Evolutionary conservation across 208 protist species (phyloP).

Genomic region (Spongospora subterranea): DNA sequence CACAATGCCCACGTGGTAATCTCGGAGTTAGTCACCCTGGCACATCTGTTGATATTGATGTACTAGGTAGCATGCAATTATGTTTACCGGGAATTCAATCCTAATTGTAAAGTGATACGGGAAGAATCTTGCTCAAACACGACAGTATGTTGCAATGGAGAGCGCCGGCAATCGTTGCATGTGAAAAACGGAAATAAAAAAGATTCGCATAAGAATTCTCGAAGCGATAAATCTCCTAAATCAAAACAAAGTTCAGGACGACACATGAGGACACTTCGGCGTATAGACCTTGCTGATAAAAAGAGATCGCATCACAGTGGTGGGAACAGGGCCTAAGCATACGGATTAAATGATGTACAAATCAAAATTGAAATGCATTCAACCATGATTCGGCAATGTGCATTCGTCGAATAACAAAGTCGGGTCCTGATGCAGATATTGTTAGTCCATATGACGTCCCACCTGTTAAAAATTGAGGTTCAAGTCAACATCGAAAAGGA

Average conservation of each 20-base stretch:
- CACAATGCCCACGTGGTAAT: neutral
- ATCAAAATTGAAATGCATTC: neutral
- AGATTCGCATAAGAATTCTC: slow-evolving; percentile 24
- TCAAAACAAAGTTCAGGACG: too few species aligned
- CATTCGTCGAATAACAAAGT: neutral
- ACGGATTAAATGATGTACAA: neutral
- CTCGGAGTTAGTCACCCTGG: neutral
- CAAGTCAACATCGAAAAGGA: too few species aligned
- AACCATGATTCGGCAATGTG: slow-evolving; percentile 33
- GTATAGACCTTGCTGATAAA: slow-evolving; percentile 20
- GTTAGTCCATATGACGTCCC: too few species aligned
- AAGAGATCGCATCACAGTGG: neutral
- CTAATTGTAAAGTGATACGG: neutral
- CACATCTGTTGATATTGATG: neutral
- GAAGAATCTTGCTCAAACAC: neutral
- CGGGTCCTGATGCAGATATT: too few species aligned
- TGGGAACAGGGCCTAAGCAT: slow-evolving; percentile 16
- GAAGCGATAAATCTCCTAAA: neutral
- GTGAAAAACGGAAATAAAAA: neutral
- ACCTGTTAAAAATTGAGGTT: too few species aligned
- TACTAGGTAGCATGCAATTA: neutral
- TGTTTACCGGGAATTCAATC: neutral
- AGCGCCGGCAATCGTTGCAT: slow-evolving; percentile 3
- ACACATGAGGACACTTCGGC: too few species aligned
- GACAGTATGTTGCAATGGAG: neutral